These are phyloP conservation scores for Amanita subjunquillea DNA, from an alignment of 768 basidiomycete genomes.

Conservation along the genomic window DNA sequence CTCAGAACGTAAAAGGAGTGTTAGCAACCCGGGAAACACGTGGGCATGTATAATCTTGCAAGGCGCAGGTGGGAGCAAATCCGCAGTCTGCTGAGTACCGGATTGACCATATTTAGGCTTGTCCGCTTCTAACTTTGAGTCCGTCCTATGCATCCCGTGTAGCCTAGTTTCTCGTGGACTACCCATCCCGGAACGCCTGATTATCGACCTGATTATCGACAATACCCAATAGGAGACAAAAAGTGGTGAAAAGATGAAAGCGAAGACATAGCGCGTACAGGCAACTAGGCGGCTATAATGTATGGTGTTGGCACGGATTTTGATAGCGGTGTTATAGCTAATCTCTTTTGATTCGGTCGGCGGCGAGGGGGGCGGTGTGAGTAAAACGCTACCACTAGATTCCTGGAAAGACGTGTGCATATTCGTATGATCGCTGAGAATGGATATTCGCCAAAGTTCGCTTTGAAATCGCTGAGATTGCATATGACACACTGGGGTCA, in stretches of 20 bases:
- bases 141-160: background rate
- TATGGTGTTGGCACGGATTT: background rate
- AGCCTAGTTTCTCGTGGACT: background rate
- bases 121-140: background rate
- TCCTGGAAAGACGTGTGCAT: slow-evolving; percentile 8
- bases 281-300: background rate
- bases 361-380: slow-evolving; percentile 29
- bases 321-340: background rate
- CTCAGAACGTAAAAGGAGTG: background rate
- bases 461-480: slow-evolving; percentile 1
- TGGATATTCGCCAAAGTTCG: slow-evolving; percentile 19
- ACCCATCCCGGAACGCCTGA: background rate
- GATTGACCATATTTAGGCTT: background rate
- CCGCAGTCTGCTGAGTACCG: background rate
- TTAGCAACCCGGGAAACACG: background rate
- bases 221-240: background rate
- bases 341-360: slow-evolving; percentile 7
- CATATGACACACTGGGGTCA: background rate
- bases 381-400: slow-evolving; percentile 12
- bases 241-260: background rate
- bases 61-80: background rate
- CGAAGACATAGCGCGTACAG: slow-evolving; percentile 6
- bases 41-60: background rate
- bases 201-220: background rate
- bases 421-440: slow-evolving; percentile 20